phyloP scores from a whole-genome alignment of 108 stramenopile species.

The Cyclotella kingstonii region DNA sequence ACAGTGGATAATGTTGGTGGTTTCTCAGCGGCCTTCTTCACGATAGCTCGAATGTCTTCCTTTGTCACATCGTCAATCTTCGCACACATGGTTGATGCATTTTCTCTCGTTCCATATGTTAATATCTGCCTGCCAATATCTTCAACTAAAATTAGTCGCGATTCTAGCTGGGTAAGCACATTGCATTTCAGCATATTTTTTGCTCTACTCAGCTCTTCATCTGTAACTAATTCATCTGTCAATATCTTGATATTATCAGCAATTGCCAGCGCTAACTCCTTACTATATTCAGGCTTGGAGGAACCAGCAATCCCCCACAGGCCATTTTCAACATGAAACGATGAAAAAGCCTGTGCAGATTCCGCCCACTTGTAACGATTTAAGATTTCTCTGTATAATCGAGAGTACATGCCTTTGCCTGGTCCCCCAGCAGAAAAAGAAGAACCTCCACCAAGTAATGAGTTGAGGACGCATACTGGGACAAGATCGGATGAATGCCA shows the following conservation, averaged over 20 bases:
- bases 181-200: conserved; percentile 98
- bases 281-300: conserved; percentile 48
- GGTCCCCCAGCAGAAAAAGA: conserved; percentile 99
- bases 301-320: conserved; percentile 89
- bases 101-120: conserved; percentile 90
- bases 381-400: conserved; percentile 94
- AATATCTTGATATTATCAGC: conserved; percentile 76
- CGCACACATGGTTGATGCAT: conserved; percentile 73
- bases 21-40: conserved; percentile 57
- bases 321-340: conserved; percentile 89
- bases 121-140: conserved; percentile 96
- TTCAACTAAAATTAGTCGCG: conserved; percentile 91
- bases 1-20: conserved; percentile 82
- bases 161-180: conserved; percentile 96
- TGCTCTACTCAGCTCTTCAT: conserved; percentile 90
- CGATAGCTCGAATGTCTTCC: conserved; percentile 84
- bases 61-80: conserved; percentile 94
- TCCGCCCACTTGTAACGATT: conserved; percentile 93
- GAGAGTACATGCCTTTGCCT: conserved; percentile 99
- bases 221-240: conserved; percentile 64
- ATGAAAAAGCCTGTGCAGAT: conserved; percentile 89
- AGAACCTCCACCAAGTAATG: conserved; percentile 93
- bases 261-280: conserved; percentile 73
- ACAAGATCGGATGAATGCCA: conserved; percentile 92
- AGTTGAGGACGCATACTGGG: conserved; percentile 94